These are phyloP conservation scores for Aspergillus aculeatinus DNA, from an alignment of 2,329 filamentous ascomycete genomes.

Conservation along the genomic window DNA sequence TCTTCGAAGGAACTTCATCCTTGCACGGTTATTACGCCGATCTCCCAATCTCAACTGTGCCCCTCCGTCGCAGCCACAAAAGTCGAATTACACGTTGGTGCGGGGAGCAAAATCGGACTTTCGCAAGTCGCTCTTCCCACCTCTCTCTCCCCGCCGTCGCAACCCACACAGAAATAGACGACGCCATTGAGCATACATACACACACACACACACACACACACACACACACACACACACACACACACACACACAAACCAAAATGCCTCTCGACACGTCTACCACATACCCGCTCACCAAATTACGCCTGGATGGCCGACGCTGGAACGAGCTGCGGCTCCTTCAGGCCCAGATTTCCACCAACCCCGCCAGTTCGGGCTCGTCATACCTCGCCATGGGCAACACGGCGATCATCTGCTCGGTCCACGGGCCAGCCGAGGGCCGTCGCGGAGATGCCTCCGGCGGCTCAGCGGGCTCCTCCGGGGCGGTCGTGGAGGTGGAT, in stretches of 20 bases:
- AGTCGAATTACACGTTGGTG: slow-evolving; percentile 1
- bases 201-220: not conserved
- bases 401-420: slow-evolving; percentile 92
- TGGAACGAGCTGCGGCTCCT: slow-evolving; percentile 96
- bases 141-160: not conserved
- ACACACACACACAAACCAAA: slow-evolving; percentile 17
- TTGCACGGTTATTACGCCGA: not conserved
- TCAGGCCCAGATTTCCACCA: slow-evolving; percentile 85
- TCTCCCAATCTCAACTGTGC: not conserved
- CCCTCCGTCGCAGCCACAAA: not conserved
- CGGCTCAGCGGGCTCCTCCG: slow-evolving; percentile 47
- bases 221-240: not conserved
- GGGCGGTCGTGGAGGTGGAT: slow-evolving; percentile 73
- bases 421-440: slow-evolving; percentile 79
- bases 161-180: not conserved
- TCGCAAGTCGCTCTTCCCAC: not conserved
- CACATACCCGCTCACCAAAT: slow-evolving; percentile 81
- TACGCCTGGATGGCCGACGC: slow-evolving; percentile 78
- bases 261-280: slow-evolving; percentile 97
- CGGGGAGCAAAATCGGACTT: slow-evolving; percentile 5
- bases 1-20: not conserved
- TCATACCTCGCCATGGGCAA: slow-evolving; percentile 96
- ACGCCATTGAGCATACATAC: not conserved
- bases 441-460: slow-evolving; percentile 50
- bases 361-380: slow-evolving; percentile 87